Base-by-base conservation (phyloP, 352 stramenopile species). In the Globisporangium echinulatum region DNA sequence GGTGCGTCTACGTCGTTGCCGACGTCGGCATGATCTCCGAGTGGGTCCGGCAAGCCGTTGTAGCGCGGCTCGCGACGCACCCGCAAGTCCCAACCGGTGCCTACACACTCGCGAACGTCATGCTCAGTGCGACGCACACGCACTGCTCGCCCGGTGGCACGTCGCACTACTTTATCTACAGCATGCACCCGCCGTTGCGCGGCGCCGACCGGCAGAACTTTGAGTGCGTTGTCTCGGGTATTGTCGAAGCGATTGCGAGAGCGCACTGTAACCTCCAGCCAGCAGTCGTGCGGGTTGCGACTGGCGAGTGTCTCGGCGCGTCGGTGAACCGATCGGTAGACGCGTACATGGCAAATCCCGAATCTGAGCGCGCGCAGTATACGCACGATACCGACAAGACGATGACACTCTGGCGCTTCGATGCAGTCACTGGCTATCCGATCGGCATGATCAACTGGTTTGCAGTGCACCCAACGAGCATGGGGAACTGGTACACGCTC, bases 401-500 rank as follows among this genome's bases (percentile, higher is more conserved):
- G 51, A 97, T 97, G 89, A 88, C 87, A 15, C 67, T 97, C 2
- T 92, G 96, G 72, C 72, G 84, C 3, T 75, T 97, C 17, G 81
- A 93, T n/a, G 82, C 81, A 15, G 63, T 85, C 46, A 83, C 95
- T 39, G 87, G 79, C 4, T 93, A 72, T 46, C 79, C 81, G 1
- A 90, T 97, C 56, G 90, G 88, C 49, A 90, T 96, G 74, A 83
- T 98, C 66, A 97, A 97, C 64, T 98, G 91, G 84, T 98, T 98
- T 66, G 84, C 90, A 6, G 90, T 97, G 33, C 92, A 98, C 59
- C 87, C 87, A 17, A 98, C 92, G 33, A 96, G 80, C 66, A 96
- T 98, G 88, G 92, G 91, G 55, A 96, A 89, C 53, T 97, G 85
- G 74, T 97, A 97, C 70, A 92, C 79, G 39, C 72, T 97, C n/a